phyloP scores from a whole-genome alignment of 179 eudicot genomes.

The Beta corolliflora region DNA sequence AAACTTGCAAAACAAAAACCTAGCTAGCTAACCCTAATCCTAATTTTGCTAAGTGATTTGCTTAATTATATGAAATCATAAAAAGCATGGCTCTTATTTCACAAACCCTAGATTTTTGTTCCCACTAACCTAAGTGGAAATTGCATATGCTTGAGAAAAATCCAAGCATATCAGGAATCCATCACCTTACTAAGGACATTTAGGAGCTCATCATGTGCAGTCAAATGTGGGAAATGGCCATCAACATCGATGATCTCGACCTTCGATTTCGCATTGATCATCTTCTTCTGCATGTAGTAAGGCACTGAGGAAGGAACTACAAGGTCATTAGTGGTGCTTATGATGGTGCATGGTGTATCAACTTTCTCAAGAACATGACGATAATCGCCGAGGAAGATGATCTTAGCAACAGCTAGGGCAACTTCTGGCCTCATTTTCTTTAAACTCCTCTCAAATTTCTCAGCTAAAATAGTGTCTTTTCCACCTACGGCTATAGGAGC shows the following conservation, averaged over 20 bases:
- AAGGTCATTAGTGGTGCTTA: constrained; percentile 57
- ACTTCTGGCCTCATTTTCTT: constrained; percentile 58
- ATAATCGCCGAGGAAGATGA: constrained; percentile 63
- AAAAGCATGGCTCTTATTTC: not conserved
- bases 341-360: constrained; percentile 58
- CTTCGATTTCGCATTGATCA: constrained; percentile 48
- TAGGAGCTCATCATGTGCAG: constrained; percentile 59
- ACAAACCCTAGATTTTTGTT: not conserved
- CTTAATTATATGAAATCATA: not conserved
- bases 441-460: constrained; percentile 46
- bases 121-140: not conserved
- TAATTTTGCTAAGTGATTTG: not conserved
- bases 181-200: constrained; percentile 46
- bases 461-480: constrained; percentile 37
- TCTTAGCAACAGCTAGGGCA: constrained; percentile 60
- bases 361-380: constrained; percentile 67
- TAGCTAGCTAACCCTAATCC: not conserved
- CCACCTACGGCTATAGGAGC: constrained; percentile 50
- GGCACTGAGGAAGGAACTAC: constrained; percentile 68
- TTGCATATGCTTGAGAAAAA: not conserved
- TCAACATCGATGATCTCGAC: constrained; percentile 58
- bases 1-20: not conserved
- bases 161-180: not conserved
- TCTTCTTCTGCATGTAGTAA: constrained; percentile 60
- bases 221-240: constrained; percentile 85